phyloP scores from a whole-genome alignment of 23 red algal genomes.

The Agarophyton chilense region DNA sequence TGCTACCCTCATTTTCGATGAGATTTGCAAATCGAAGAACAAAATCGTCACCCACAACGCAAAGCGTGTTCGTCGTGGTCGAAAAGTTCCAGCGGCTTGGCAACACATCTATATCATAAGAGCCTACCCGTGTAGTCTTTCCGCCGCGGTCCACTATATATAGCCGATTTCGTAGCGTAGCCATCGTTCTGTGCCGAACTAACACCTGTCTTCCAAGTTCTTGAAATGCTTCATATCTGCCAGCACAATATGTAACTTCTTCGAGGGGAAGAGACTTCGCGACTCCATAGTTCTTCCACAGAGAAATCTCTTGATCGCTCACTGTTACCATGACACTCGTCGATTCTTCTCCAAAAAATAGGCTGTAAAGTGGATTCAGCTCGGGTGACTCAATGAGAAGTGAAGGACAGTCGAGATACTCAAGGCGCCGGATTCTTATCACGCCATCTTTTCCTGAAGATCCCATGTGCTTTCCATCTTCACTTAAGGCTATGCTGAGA shows the following conservation, averaged over 20 bases:
- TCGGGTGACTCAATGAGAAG: neutral
- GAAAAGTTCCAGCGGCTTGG: neutral
- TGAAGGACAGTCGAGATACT: neutral
- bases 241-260: neutral
- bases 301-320: neutral
- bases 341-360: neutral
- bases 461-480: slow-evolving; percentile 3
- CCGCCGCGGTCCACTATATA: neutral
- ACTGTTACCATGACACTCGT: neutral
- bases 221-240: neutral
- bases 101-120: neutral
- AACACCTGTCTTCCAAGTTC: neutral
- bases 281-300: neutral
- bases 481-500: neutral
- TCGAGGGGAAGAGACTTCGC: neutral
- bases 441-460: neutral
- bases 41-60: neutral
- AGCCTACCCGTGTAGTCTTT: neutral
- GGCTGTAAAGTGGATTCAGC: neutral
- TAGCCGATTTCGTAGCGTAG: neutral
- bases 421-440: neutral
- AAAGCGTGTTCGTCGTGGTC: neutral
- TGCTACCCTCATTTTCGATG: neutral
- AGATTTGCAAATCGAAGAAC: neutral
- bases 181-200: neutral